A percentile compares a stretch with the other conserved stretches of the same genome.
Conservation (phyloP, 768 basidiomycete species). For the Calocybe indica region DNA sequence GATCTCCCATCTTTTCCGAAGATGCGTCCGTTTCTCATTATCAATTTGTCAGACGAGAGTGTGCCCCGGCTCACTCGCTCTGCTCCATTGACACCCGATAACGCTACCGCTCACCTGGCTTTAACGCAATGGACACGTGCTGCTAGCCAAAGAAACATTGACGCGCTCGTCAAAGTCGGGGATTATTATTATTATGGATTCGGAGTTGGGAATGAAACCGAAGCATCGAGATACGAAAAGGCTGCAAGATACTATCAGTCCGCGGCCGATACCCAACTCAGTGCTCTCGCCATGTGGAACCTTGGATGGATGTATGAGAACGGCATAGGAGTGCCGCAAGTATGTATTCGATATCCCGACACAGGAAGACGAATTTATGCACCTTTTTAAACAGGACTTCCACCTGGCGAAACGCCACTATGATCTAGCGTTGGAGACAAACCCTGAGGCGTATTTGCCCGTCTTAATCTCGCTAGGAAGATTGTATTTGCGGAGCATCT, state of each 20-base stretch:
- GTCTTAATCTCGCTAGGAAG: conserved; percentile 78
- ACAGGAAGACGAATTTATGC: background rate
- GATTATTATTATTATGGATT: conserved; percentile 95
- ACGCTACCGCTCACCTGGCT: conserved; percentile 77
- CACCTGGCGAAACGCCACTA: conserved; percentile 96
- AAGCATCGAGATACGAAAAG: conserved; percentile 69
- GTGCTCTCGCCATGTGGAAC: conserved; percentile 97
- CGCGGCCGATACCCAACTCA: conserved; percentile 87
- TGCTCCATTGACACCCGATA: conserved; percentile 67
- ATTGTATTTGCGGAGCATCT: conserved; percentile 77
- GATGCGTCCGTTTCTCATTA: background rate
- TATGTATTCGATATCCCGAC: conserved; percentile 17
- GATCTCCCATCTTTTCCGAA: conserved; percentile 10
- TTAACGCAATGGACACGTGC: conserved; percentile 94
- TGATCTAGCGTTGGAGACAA: conserved; percentile 84
- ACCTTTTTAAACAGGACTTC: conserved; percentile 60
- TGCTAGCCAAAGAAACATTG: conserved; percentile 90
- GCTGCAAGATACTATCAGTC: conserved; percentile 93
- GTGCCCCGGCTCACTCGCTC: conserved; percentile 63
- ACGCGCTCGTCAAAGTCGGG: conserved; percentile 95
- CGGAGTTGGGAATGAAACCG: conserved; percentile 67
- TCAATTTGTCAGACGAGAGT: conserved; percentile 50
- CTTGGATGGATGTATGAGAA: conserved; percentile 99
- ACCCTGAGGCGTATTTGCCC: conserved; percentile 84
- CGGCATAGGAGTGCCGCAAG: conserved; percentile 86